phyloP scores from a whole-genome alignment of 345 rosid genomes.

The Cardamine occulta region DNA sequence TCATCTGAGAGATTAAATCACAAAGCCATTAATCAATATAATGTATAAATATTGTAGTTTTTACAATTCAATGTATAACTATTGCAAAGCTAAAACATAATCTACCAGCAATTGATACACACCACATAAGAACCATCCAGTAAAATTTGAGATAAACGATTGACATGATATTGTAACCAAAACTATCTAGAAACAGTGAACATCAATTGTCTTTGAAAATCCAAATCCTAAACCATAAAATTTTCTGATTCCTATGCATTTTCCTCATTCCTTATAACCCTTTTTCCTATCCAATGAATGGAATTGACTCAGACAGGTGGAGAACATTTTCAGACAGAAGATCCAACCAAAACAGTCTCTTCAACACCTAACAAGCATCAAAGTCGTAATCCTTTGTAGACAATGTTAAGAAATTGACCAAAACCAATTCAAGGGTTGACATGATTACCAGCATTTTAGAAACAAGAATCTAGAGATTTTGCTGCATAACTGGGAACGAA shows the following conservation, averaged over 20 bases:
- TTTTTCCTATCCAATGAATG: neutral
- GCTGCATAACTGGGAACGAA: neutral
- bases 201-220: neutral
- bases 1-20: too few relatives aligned
- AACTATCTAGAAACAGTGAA: neutral
- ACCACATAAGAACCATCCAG: neutral
- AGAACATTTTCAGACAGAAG: neutral
- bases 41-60: too few relatives aligned
- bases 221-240: neutral
- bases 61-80: too few relatives aligned
- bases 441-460: neutral
- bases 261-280: slow-evolving; percentile 39
- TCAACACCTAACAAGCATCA: neutral
- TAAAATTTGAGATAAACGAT: neutral
- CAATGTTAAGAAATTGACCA: neutral
- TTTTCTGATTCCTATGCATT: neutral
- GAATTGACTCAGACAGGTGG: neutral
- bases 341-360: neutral
- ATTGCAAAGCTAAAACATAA: neutral
- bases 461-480: neutral
- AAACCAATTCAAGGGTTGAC: neutral
- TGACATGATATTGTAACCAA: neutral
- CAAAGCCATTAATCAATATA: too few relatives aligned
- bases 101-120: neutral
- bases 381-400: neutral